Percentiles rank a stretch among this genome's conserved stretches.
These are phyloP conservation scores for Paramecium biaurelia DNA, from an alignment of 73 alveolate species.

Conservation along the genomic window DNA sequence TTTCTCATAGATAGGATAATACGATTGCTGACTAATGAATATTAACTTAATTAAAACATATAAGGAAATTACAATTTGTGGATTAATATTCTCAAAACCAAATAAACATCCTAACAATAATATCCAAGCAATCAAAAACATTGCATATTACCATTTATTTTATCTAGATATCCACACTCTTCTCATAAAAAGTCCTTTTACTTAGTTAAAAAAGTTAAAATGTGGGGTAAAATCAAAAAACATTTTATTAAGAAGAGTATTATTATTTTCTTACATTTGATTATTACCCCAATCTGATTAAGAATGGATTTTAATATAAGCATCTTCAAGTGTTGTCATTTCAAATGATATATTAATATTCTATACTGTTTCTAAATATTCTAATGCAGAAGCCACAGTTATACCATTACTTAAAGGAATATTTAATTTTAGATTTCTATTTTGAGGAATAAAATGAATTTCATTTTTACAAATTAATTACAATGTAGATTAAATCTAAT, in stretches of 20 bases:
- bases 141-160: background rate
- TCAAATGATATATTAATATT: background rate
- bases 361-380: background rate
- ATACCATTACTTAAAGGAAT: background rate
- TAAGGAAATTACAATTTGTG: background rate
- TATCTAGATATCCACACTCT: conserved; percentile 12
- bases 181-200: conserved; percentile 21
- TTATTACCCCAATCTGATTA: background rate
- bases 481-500: background rate
- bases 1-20: conserved; percentile 42
- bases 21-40: background rate
- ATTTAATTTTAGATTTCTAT: background rate
- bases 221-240: background rate
- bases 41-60: background rate
- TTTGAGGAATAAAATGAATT: background rate
- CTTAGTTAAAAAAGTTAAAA: background rate
- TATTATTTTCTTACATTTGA: background rate
- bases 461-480: background rate
- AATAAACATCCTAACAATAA: conserved; percentile 2
- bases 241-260: background rate
- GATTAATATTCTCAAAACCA: background rate
- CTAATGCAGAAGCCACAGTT: background rate
- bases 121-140: background rate
- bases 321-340: conserved; percentile 20
- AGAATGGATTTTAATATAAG: background rate